Conservation (phyloP, 2,329 filamentous ascomycete genomes). For the Aureobasidium leucospermi region DNA sequence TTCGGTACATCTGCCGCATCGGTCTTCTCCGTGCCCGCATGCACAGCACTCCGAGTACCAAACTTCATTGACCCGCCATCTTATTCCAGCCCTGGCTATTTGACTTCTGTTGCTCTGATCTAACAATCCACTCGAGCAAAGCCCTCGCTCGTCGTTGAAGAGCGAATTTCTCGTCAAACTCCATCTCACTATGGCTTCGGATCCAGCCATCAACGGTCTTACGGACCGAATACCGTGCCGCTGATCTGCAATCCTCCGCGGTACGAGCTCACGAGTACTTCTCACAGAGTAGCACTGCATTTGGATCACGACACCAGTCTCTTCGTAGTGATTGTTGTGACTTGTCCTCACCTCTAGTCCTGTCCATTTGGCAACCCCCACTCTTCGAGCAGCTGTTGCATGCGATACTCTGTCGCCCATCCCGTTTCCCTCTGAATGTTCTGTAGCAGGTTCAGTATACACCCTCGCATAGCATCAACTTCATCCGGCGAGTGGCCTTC, state of each 20-base stretch:
- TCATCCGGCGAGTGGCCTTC: conserved; percentile 19
- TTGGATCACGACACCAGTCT: background rate
- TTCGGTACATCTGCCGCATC: background rate
- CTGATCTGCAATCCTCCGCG: conserved; percentile 4
- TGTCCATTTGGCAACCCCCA: conserved; percentile 27
- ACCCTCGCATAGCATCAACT: conserved; percentile 41
- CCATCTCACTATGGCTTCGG: too few species aligned
- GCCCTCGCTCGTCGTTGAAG: too few species aligned
- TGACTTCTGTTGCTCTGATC: background rate
- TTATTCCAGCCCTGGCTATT: background rate
- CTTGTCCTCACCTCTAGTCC: background rate
- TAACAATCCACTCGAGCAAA: background rate
- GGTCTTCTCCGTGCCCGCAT: background rate
- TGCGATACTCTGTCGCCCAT: conserved; percentile 57
- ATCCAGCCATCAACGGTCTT: background rate
- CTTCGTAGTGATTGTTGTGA: background rate
- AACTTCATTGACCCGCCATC: background rate
- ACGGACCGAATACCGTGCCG: background rate
- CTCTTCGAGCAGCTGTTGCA: conserved; percentile 45
- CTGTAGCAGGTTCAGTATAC: conserved; percentile 48
- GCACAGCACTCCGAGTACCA: background rate
- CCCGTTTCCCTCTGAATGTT: conserved; percentile 57
- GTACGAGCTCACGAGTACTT: background rate
- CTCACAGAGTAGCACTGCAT: background rate
- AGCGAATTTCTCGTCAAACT: too few species aligned